Evolutionary conservation across 176 grass and related monocot genomes (phyloP).

Genomic region (Elymus sibiricus): DNA sequence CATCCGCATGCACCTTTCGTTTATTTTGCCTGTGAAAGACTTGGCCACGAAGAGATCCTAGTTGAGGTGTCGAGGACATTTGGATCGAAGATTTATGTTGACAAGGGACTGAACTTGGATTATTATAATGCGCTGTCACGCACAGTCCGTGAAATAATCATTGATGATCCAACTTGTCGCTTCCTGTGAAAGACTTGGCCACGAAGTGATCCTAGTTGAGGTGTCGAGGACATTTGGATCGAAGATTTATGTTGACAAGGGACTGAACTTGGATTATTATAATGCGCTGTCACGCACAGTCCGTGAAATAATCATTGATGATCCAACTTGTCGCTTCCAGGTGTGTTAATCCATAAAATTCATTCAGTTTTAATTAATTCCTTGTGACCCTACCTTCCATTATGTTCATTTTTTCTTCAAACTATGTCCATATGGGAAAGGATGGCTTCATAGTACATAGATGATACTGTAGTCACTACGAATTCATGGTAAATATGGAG

Average conservation of each 20-base stretch:
- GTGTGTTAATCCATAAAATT: slow-evolving; percentile 16
- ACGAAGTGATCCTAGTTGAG: no score
- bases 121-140: slow-evolving; percentile 54
- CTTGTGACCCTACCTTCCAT: not conserved
- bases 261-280: no score
- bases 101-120: slow-evolving; percentile 36
- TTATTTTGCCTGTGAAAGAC: slow-evolving; percentile 38
- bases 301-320: no score
- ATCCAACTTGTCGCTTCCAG: slow-evolving; percentile 75
- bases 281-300: no score
- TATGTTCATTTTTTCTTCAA: no score
- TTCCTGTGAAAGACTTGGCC: no score
- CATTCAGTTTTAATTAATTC: not conserved
- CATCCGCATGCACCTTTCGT: slow-evolving; percentile 61
- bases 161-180: slow-evolving; percentile 62
- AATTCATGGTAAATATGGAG: no score
- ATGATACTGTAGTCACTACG: no score
- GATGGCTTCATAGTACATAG: no score
- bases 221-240: no score
- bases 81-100: slow-evolving; percentile 61
- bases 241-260: no score
- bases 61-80: slow-evolving; percentile 79
- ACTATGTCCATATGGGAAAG: no score
- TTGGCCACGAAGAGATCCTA: slow-evolving; percentile 53
- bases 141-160: slow-evolving; percentile 54